phyloP scores from a whole-genome alignment of 192 early-diverging fungal genomes.

The Coemansia reversa region DNA sequence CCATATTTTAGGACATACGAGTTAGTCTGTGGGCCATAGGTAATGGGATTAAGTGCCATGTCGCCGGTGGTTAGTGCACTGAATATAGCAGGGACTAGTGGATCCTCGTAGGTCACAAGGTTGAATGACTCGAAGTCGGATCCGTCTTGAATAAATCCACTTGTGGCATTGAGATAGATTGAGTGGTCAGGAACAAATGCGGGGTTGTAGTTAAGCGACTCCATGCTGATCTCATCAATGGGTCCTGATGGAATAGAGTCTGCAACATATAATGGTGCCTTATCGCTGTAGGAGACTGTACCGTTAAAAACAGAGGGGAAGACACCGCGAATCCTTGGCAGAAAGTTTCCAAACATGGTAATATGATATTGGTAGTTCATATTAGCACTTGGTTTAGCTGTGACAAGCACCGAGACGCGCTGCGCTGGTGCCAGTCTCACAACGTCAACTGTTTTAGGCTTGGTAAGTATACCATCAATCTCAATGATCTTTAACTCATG shows the following conservation, averaged over 20 bases:
- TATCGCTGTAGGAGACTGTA: constrained; percentile 51
- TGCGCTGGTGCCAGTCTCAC: constrained; percentile 70
- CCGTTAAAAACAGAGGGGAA: constrained; percentile 56
- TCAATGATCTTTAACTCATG: constrained; percentile 78
- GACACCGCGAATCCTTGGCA: constrained; percentile 58
- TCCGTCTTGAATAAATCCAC: constrained; percentile 61
- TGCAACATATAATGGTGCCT: constrained; percentile 10
- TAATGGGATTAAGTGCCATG: constrained; percentile 52
- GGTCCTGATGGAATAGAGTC: constrained; percentile 19
- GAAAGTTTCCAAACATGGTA: constrained; percentile 67
- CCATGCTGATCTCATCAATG: constrained; percentile 51
- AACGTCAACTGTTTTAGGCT: too few relatives aligned
- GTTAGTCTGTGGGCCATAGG: constrained; percentile 67
- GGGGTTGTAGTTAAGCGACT: constrained; percentile 55
- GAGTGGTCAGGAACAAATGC: constrained; percentile 50
- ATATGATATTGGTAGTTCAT: constrained; percentile 73
- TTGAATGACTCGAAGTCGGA: constrained; percentile 75
- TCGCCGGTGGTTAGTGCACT: constrained; percentile 63
- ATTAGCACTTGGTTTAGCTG: constrained; percentile 56
- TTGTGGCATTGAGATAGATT: constrained; percentile 58
- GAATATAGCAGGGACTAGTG: constrained; percentile 64
- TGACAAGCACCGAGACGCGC: constrained; percentile 77
- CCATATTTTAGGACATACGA: constrained; percentile 62
- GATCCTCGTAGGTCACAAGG: constrained; percentile 59
- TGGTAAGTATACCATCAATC: constrained; percentile 67